Percentiles rank a stretch among this genome's conserved stretches.
These are phyloP conservation scores for Aspergillus quadrilineatus DNA, from an alignment of 2,329 filamentous ascomycete species.

Conservation along the genomic window DNA sequence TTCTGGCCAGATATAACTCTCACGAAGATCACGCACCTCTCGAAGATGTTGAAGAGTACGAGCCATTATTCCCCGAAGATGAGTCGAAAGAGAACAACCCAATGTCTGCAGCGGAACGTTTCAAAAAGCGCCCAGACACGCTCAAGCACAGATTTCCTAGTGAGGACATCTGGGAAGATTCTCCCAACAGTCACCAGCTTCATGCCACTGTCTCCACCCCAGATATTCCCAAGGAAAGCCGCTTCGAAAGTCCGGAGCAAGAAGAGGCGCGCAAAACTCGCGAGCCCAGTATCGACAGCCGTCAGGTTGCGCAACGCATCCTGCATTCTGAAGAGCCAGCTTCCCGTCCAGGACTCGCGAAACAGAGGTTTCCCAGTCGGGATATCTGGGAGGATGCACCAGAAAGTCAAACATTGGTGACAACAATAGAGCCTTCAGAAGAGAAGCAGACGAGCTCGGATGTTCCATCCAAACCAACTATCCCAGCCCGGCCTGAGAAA, in stretches of 20 bases:
- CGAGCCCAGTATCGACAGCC: slow-evolving; percentile 38
- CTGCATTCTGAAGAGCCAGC: slow-evolving; percentile 30
- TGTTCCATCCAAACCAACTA: slow-evolving; percentile 33
- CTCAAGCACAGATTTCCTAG: slow-evolving; percentile 78
- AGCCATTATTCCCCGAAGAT: slow-evolving; percentile 84
- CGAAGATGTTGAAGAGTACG: slow-evolving; percentile 89
- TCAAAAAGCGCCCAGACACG: slow-evolving; percentile 54
- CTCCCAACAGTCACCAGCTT: slow-evolving; percentile 77
- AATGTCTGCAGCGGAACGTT: slow-evolving; percentile 54
- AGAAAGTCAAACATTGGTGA: slow-evolving; percentile 75
- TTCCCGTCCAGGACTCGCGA: slow-evolving; percentile 52
- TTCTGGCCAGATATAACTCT: slow-evolving; percentile 55
- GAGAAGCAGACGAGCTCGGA: slow-evolving; percentile 49
- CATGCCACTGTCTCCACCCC: slow-evolving; percentile 81
- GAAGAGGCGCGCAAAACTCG: slow-evolving; percentile 46
- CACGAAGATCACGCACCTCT: slow-evolving; percentile 66
- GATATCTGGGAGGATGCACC: slow-evolving; percentile 96
- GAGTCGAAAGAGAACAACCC: slow-evolving; percentile 60
- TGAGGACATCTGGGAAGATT: slow-evolving; percentile 96
- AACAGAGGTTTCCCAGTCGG: slow-evolving; percentile 80
- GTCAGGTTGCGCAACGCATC: slow-evolving; percentile 37
- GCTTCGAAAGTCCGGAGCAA: slow-evolving; percentile 50
- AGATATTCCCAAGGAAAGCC: slow-evolving; percentile 54
- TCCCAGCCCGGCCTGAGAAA: slow-evolving; percentile 37
- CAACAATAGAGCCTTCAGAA: slow-evolving; percentile 60